Conservation (phyloP, 1,284 basidiomycete species). For the Bjerkandera adusta region DNA sequence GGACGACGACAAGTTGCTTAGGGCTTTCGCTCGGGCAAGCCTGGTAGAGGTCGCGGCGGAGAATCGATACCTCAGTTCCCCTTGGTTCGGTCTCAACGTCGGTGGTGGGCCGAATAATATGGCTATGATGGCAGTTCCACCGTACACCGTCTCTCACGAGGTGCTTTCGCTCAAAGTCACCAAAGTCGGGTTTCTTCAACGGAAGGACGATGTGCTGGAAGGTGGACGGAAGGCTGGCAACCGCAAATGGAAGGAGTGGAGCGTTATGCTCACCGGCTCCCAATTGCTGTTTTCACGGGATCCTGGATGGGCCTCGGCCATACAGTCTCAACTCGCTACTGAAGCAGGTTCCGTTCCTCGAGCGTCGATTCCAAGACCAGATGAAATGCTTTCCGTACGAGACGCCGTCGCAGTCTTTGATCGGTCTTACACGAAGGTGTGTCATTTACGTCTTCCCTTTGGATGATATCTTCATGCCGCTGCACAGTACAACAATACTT, state of each 20-base stretch:
- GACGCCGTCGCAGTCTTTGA: conserved; percentile 82
- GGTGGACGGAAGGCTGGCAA: conserved; percentile 74
- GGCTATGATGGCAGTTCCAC: conserved; percentile 20
- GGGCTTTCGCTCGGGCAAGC: conserved; percentile 68
- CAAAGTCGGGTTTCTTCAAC: conserved; percentile 79
- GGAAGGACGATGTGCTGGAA: conserved; percentile 82
- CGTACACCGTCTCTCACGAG: conserved; percentile 29
- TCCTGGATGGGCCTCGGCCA: conserved; percentile 58
- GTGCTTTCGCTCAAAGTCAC: conserved; percentile 68
- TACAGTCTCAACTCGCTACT: conserved; percentile 45
- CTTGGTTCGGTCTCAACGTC: conserved; percentile 49
- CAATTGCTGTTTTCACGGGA: conserved; percentile 95
- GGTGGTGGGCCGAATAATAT: conserved; percentile 31
- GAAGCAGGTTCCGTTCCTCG: conserved; percentile 46
- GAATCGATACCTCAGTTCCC: conserved; percentile 37
- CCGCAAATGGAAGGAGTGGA: conserved; percentile 89
- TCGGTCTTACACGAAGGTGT: conserved; percentile 71
- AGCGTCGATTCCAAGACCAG: conserved; percentile 73
- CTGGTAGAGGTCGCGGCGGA: conserved; percentile 57
- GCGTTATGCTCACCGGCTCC: conserved; percentile 84
- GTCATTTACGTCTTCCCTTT: conserved; percentile 5
- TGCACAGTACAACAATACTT: conserved; percentile 45
- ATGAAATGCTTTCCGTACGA: conserved; percentile 83
- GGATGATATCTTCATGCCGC: not conserved
- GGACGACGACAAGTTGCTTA: conserved; percentile 68